These are phyloP conservation scores for Neurospora tetraspora DNA, from an alignment of 495 filamentous ascomycete species.

Conservation along the genomic window DNA sequence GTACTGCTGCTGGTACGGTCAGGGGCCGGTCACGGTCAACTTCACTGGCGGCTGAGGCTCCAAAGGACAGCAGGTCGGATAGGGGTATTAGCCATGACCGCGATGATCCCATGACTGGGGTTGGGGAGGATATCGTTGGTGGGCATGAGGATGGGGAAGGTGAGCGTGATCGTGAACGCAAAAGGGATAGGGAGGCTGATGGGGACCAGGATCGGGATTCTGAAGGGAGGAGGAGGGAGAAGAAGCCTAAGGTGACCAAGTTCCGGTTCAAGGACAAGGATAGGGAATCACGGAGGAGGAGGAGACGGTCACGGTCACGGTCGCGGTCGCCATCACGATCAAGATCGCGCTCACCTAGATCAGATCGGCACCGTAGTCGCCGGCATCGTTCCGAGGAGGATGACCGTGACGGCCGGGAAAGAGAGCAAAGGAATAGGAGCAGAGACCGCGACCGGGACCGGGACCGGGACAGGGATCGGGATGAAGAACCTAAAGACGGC, in stretches of 20 bases:
- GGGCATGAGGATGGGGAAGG: constrained; percentile 10
- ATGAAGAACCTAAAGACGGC: neutral
- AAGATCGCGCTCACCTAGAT: neutral
- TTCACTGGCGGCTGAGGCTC: neutral
- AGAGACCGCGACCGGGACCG: neutral
- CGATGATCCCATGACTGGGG: neutral
- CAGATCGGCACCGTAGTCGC: neutral
- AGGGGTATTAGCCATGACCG: neutral
- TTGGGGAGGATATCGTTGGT: neutral
- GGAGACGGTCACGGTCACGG: constrained; percentile 7
- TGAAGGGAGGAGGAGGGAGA: neutral
- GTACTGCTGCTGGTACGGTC: neutral
- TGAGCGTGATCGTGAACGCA: neutral
- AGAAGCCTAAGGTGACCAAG: constrained; percentile 26
- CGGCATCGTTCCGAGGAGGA: constrained; percentile 28
- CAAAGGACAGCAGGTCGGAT: neutral
- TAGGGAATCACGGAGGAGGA: neutral
- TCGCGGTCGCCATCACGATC: constrained; percentile 8
- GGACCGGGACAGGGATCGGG: neutral
- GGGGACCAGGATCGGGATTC: neutral
- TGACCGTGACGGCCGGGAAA: constrained; percentile 10
- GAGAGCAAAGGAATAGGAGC: neutral
- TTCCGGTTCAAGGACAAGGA: constrained; percentile 51
- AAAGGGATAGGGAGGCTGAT: neutral
- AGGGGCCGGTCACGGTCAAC: neutral